A percentile compares a stretch with the other conserved stretches of the same genome.
phyloP scores from a whole-genome alignment of 257 asterid species.

The Ophiorrhiza pumila region DNA sequence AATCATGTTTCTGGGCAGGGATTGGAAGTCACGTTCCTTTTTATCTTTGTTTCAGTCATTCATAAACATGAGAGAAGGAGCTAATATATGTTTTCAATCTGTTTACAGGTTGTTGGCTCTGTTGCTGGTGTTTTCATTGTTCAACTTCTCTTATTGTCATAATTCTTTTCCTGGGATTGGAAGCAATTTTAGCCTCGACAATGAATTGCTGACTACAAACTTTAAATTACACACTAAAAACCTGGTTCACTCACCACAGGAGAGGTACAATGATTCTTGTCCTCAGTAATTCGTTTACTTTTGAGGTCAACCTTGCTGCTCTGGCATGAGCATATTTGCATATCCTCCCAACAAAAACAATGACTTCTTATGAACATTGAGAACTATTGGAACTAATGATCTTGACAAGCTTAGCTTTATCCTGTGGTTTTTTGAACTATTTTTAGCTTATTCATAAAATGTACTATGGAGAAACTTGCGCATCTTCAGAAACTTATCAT shows the following conservation, averaged over 20 bases:
- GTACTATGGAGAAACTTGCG: not conserved
- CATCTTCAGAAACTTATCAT: not conserved
- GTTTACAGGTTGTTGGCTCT: conserved; percentile 6
- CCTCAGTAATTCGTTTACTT: not conserved
- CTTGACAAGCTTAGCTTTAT: not conserved
- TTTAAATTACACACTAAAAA: not conserved
- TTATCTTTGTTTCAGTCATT: not conserved
- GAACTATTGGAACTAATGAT: not conserved
- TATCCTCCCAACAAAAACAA: not conserved
- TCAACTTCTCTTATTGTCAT: conserved; percentile 6
- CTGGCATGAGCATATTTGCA: not conserved
- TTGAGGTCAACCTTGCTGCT: not conserved
- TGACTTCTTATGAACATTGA: not conserved
- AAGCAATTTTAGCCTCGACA: conserved; percentile 1
- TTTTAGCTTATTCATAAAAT: not conserved
- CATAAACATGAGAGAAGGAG: conserved; percentile 6
- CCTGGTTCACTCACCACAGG: not conserved
- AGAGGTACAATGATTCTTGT: not conserved
- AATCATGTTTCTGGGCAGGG: not conserved
- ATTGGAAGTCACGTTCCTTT: not conserved
- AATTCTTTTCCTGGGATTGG: not conserved
- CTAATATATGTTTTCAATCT: not conserved
- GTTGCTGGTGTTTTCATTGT: not conserved
- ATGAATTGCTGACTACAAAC: not conserved
- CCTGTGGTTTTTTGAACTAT: not conserved